Evolutionary conservation across 768 basidiomycete species (phyloP), one percentile per base, ranked within the genome.

Genomic region (Chiua virens): DNA sequence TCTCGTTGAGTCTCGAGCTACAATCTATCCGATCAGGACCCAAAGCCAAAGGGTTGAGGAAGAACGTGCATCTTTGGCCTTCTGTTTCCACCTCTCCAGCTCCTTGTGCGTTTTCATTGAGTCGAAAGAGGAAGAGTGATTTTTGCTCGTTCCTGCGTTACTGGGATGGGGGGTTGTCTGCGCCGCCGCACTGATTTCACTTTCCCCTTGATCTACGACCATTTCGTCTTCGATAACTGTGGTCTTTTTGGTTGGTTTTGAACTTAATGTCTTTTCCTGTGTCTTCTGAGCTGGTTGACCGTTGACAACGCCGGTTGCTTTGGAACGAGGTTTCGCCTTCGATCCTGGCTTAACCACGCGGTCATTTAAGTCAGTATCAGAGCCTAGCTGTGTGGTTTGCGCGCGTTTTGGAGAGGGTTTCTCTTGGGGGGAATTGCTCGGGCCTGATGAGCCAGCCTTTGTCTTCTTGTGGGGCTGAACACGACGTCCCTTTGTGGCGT

Each of bases 1-100:
- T 76, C 71, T 21, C 78, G 74, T 43, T 78, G 77, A n/a, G 60
- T 58, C 49, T 77, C 65, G 3, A 71, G 57, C 68, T 69, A 21
- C 25, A 9, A 38, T 37, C 34, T 20, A 46, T 45, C 45, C 44
- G 32, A 41, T 46, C 38, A 20, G 14, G 35, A 27, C 27, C 27
- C 21, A 32, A 35, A 20, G n/a, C 32, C 25, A 27, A 39, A 40
- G 15, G 17, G 14, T 15, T 28, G 43, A 13, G 22, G 7, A 17
- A 41, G 21, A 20, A 38, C 54, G 14, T 48, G 68, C 69, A 17
- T 65, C 59, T 50, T 56, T 66, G 21, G 57, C 49, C 34, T 65
- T 71, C 32, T 60, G 58, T 50, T 68, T 71, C 68, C 61, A 69
- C 23, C 53, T 51, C 5, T 71, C 65, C 48, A 69, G 40, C 43